phyloP scores from a whole-genome alignment of 2,329 filamentous ascomycete genomes.

The Colletotrichum liriopes region DNA sequence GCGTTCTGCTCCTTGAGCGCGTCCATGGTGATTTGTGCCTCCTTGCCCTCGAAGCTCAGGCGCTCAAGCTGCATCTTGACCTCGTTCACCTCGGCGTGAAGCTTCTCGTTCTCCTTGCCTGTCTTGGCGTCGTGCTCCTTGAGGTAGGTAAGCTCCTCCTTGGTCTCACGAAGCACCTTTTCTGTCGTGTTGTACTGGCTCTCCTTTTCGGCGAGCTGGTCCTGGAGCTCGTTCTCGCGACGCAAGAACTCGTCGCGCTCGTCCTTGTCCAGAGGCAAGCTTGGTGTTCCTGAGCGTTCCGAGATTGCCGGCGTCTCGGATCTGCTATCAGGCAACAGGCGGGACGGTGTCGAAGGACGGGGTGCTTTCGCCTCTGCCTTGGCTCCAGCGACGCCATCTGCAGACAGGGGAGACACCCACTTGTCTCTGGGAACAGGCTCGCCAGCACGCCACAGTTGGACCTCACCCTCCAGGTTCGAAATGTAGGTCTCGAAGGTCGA shows the following conservation, averaged over 20 bases:
- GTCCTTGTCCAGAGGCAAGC: slow-evolving; percentile 91
- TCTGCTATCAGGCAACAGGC: slow-evolving; percentile 70
- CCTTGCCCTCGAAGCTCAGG: slow-evolving; percentile 95
- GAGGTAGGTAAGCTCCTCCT: slow-evolving; percentile 87
- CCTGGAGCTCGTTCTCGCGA: slow-evolving; percentile 96
- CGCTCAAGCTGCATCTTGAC: slow-evolving; percentile 98
- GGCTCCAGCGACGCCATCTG: slow-evolving; percentile 62
- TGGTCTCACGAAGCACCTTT: slow-evolving; percentile 84
- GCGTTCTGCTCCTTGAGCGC: slow-evolving; percentile 95
- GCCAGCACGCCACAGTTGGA: slow-evolving; percentile 89
- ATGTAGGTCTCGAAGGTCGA: slow-evolving; percentile 93
- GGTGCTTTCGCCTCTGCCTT: slow-evolving; percentile 61
- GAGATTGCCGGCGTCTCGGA: slow-evolving; percentile 77
- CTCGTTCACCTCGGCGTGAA: slow-evolving; percentile 90
- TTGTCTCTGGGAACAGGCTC: slow-evolving; percentile 90
- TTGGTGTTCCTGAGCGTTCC: slow-evolving; percentile 89
- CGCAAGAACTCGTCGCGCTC: slow-evolving; percentile 96
- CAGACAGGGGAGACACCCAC: slow-evolving; percentile 81
- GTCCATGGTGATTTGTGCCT: slow-evolving; percentile 98
- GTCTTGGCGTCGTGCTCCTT: slow-evolving; percentile 89
- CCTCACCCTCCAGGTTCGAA: slow-evolving; percentile 84
- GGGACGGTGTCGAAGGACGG: slow-evolving; percentile 68
- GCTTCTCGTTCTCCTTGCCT: slow-evolving; percentile 90
- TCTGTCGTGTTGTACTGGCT: slow-evolving; percentile 84
- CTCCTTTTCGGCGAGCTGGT: slow-evolving; percentile 95